Evolutionary conservation across 2,329 filamentous ascomycete genomes (phyloP).

Genomic region (Allantophomopsis cytisporea): DNA sequence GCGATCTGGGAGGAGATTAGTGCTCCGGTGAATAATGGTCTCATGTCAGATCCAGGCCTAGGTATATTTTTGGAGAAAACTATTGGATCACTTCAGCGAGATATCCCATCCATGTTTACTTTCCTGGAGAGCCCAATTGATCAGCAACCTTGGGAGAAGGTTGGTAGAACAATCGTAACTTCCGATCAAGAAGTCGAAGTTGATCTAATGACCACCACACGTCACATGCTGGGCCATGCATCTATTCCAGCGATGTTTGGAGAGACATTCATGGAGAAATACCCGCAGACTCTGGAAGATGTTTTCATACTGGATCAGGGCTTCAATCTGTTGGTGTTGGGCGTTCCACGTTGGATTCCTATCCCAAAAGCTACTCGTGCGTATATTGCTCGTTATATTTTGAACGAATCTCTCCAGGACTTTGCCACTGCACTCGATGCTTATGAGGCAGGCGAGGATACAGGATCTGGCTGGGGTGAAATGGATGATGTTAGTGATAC

Average conservation of each 20-base stretch:
- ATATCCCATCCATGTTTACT: slow-evolving; percentile 41
- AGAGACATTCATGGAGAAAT: slow-evolving; percentile 32
- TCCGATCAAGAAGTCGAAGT: slow-evolving; percentile 33
- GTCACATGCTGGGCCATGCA: slow-evolving; percentile 39
- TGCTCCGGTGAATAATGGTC: slow-evolving; percentile 15
- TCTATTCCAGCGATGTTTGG: slow-evolving; percentile 37
- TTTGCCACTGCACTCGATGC: slow-evolving; percentile 27
- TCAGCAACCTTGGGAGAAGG: slow-evolving; percentile 47
- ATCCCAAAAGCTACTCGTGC: slow-evolving; percentile 33
- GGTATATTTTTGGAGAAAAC: slow-evolving; percentile 23
- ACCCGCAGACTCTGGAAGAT: slow-evolving; percentile 36
- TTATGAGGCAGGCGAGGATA: slow-evolving; percentile 24
- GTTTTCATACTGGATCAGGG: slow-evolving; percentile 39
- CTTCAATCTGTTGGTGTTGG: slow-evolving; percentile 37
- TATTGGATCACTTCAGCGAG: slow-evolving; percentile 24
- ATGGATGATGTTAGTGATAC: slow-evolving; percentile 31
- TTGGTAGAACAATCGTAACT: slow-evolving; percentile 22
- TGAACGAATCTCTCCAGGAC: slow-evolving; percentile 24
- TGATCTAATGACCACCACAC: slow-evolving; percentile 34
- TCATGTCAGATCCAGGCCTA: slow-evolving; percentile 32
- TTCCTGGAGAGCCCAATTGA: slow-evolving; percentile 46
- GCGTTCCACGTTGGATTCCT: slow-evolving; percentile 40
- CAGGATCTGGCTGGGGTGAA: slow-evolving; percentile 27
- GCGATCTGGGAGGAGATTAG: slow-evolving; percentile 17
- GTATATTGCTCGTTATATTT: slow-evolving; percentile 27